Conservation (phyloP, 257 asterid genomes). For the Przewalskia tangutica region DNA sequence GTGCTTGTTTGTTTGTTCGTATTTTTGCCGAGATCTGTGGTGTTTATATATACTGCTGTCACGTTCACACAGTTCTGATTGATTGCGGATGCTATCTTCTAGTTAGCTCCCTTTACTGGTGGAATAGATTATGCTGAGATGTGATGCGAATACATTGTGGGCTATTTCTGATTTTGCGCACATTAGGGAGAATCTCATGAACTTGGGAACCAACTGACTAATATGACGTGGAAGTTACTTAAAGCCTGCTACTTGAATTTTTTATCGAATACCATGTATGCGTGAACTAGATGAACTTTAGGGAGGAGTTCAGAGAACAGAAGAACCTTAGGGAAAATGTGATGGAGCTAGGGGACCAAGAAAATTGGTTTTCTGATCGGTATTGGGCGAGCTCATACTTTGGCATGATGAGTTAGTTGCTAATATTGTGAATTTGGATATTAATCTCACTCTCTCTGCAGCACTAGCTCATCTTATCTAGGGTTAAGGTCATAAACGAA, state of each 20-base stretch:
- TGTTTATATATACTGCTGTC: background rate
- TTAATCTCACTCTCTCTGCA: background rate
- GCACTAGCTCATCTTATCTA: background rate
- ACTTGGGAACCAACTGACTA: background rate
- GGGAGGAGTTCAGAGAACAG: background rate
- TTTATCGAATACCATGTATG: background rate
- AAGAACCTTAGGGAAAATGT: background rate
- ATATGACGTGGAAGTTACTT: background rate
- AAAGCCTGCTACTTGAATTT: background rate
- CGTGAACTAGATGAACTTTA: background rate
- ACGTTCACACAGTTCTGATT: background rate
- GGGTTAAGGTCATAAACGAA: background rate
- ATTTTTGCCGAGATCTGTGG: background rate
- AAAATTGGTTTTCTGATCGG: background rate
- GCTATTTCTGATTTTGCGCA: no score
- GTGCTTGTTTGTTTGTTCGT: background rate
- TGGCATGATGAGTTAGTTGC: background rate
- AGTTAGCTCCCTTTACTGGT: background rate
- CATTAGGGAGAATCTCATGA: background rate
- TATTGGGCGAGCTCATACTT: background rate
- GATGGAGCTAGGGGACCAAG: background rate
- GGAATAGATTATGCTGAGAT: background rate
- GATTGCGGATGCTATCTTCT: background rate
- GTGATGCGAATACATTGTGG: background rate
- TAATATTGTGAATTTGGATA: background rate